These are phyloP conservation scores for Apiotrichum akiyoshidainum DNA, from an alignment of 1,284 basidiomycete genomes.

Conservation along the genomic window DNA sequence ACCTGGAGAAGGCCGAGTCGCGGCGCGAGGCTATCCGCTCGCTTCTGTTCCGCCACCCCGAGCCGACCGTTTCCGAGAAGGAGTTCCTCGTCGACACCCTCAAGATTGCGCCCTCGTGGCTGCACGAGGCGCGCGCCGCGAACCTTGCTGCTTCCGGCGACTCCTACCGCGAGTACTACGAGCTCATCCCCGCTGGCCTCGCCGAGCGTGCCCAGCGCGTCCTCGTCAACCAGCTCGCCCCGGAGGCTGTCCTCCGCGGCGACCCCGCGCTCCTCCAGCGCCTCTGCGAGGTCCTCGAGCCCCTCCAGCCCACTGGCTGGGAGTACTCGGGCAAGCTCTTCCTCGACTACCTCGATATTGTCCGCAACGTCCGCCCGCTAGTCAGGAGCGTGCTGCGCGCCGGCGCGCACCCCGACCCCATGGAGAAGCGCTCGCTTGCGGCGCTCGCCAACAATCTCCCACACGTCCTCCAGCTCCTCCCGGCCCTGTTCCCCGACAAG, in stretches of 20 bases:
- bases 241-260: constrained; percentile 78
- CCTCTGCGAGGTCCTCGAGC: constrained; percentile 69
- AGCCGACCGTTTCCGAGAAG: constrained; percentile 65
- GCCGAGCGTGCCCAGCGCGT: constrained; percentile 75
- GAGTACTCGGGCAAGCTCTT: constrained; percentile 63
- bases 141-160: constrained; percentile 53
- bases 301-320: constrained; percentile 68
- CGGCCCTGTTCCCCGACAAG: constrained; percentile 57
- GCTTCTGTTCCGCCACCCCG: constrained; percentile 70
- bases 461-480: constrained; percentile 65
- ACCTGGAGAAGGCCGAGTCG: constrained; percentile 72
- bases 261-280: constrained; percentile 70
- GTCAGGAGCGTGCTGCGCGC: constrained; percentile 31
- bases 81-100: constrained; percentile 72
- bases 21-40: constrained; percentile 77
- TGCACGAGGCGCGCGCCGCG: constrained; percentile 62
- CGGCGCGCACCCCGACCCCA: constrained; percentile 44
- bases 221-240: constrained; percentile 76
- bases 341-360: constrained; percentile 41
- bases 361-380: constrained; percentile 29
- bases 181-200: constrained; percentile 68
- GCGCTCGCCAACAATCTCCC: constrained; percentile 62
- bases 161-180: constrained; percentile 71
- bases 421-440: constrained; percentile 55
- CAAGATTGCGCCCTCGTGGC: constrained; percentile 77